Conservation (phyloP, 2,329 filamentous ascomycete species). For the Trichoderma sp. region DNA sequence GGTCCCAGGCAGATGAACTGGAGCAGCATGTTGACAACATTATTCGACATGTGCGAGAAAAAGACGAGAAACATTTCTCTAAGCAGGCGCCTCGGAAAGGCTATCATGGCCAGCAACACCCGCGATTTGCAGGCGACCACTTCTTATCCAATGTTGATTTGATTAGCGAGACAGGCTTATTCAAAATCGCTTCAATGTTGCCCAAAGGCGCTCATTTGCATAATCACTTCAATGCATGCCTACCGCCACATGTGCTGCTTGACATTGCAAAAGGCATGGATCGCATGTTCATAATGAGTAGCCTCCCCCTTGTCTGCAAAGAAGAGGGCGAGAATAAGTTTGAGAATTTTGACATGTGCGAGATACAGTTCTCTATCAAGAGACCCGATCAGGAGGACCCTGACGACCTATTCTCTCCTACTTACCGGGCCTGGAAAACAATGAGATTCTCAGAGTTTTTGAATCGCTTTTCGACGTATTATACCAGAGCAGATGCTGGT, state of each 20-base stretch:
- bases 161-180: constrained; percentile 61
- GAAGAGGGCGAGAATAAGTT: constrained; percentile 38
- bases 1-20: constrained; percentile 37
- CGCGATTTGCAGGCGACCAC: constrained; percentile 57
- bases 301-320: constrained; percentile 48
- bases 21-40: constrained; percentile 48
- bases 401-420: constrained; percentile 53
- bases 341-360: constrained; percentile 55
- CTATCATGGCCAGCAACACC: constrained; percentile 50
- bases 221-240: constrained; percentile 77
- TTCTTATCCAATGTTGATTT: constrained; percentile 60
- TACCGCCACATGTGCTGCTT: constrained; percentile 64
- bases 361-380: constrained; percentile 65
- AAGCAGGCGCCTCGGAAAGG: constrained; percentile 41
- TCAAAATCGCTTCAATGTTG: constrained; percentile 59
- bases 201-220: constrained; percentile 76
- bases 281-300: constrained; percentile 71
- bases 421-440: constrained; percentile 51
- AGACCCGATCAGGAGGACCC: constrained; percentile 40
- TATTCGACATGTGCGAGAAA: constrained; percentile 43
- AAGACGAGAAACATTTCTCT: constrained; percentile 47
- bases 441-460: constrained; percentile 52
- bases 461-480: constrained; percentile 40
- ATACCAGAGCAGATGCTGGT: constrained; percentile 40
- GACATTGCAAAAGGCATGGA: constrained; percentile 57